A percentile compares a stretch with the other conserved stretches of the same genome.
Evolutionary conservation across 495 filamentous ascomycete genomes (phyloP).

Genomic region (Durotheca rogersii): DNA sequence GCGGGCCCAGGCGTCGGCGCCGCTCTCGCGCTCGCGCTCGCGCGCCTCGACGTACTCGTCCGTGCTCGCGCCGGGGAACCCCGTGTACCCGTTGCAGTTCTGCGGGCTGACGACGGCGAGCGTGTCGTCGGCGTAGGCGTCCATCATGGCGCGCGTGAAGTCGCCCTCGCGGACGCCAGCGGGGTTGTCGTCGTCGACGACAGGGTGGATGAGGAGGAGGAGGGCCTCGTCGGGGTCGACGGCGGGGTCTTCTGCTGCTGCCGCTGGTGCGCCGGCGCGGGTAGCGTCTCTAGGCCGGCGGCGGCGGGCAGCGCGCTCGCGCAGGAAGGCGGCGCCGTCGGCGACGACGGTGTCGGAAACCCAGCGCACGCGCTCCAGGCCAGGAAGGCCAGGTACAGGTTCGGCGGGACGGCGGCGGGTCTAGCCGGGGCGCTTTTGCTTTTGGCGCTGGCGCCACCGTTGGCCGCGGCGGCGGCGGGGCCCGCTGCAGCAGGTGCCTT

Average conservation of each 20-base stretch:
- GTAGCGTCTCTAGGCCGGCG: too few relatives aligned
- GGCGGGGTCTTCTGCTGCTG: not conserved
- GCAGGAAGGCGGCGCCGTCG: slow-evolving; percentile 51
- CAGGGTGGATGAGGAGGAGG: slow-evolving; percentile 62
- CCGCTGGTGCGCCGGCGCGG: too few relatives aligned
- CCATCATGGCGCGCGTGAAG: slow-evolving; percentile 56
- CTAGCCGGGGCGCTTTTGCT: too few relatives aligned
- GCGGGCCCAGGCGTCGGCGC: slow-evolving; percentile 37
- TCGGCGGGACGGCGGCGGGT: slow-evolving; percentile 38
- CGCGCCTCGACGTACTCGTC: slow-evolving; percentile 55
- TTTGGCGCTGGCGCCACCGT: too few relatives aligned
- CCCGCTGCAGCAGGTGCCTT: too few relatives aligned
- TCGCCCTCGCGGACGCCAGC: slow-evolving; percentile 35
- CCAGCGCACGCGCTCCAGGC: slow-evolving; percentile 58
- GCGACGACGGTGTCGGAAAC: slow-evolving; percentile 54
- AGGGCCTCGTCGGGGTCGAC: slow-evolving; percentile 46
- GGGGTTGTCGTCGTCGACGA: slow-evolving; percentile 48
- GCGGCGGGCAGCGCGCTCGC: too few relatives aligned
- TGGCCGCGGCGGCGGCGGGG: too few relatives aligned
- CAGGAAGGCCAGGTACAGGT: slow-evolving; percentile 62
- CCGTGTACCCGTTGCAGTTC: slow-evolving; percentile 64
- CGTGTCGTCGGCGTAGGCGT: slow-evolving; percentile 56
- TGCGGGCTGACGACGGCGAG: slow-evolving; percentile 64
- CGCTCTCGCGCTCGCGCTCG: slow-evolving; percentile 48
- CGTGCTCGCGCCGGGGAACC: slow-evolving; percentile 53